A percentile compares a stretch with the other conserved stretches of the same genome.
These are phyloP conservation scores for Pichia cabralensis DNA, from an alignment of 805 yeast genomes.

Conservation along the genomic window DNA sequence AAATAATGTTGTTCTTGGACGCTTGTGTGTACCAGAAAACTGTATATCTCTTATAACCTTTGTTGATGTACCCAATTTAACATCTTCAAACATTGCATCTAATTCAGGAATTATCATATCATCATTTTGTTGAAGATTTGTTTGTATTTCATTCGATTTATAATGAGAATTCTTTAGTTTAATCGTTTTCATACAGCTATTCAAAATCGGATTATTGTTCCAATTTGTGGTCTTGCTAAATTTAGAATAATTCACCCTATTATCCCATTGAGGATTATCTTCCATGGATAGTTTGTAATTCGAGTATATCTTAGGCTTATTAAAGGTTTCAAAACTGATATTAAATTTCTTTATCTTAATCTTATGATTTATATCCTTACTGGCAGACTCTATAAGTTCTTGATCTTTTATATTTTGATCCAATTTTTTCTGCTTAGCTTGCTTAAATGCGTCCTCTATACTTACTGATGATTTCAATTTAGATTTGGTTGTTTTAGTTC, in stretches of 20 bases:
- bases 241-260: slow-evolving; percentile 13
- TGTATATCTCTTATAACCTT: too few species aligned
- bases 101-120: slow-evolving; percentile 8
- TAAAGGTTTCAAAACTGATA: slow-evolving; percentile 1
- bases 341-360: slow-evolving; percentile 11
- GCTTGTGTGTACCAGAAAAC: too few species aligned
- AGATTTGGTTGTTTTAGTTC: too few species aligned
- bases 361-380: neutral
- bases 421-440: too few species aligned
- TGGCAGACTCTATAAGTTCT: too few species aligned
- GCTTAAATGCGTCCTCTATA: too few species aligned
- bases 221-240: slow-evolving; percentile 10
- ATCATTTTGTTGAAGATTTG: slow-evolving; percentile 6
- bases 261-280: slow-evolving; percentile 12
- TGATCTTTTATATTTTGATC: too few species aligned
- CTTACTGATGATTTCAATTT: too few species aligned
- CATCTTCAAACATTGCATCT: slow-evolving; percentile 4
- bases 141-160: slow-evolving; percentile 9
- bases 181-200: slow-evolving; percentile 14
- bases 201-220: slow-evolving; percentile 12
- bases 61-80: neutral
- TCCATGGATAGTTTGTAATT: neutral
- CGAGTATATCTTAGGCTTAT: slow-evolving; percentile 1
- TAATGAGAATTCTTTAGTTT: slow-evolving; percentile 12
- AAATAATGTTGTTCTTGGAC: slow-evolving; percentile 6